Evolutionary conservation across 2,329 filamentous ascomycete species (phyloP).

Genomic region (Tolypocladium inflatum): DNA sequence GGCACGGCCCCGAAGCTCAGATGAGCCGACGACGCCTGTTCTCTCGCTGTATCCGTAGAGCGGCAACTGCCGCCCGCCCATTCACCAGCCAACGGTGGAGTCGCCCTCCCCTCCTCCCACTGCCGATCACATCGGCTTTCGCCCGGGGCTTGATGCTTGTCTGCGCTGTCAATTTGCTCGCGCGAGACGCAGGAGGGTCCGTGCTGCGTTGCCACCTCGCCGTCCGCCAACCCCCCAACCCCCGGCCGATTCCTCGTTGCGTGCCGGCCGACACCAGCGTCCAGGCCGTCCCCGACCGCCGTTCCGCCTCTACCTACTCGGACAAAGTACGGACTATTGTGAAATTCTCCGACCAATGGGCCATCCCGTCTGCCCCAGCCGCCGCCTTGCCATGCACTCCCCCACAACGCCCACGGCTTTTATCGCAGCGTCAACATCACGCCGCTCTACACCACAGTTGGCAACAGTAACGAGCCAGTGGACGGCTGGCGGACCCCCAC

Average conservation of each 20-base stretch:
- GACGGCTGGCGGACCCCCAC: background rate
- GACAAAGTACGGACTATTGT: no score
- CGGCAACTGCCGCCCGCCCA: background rate
- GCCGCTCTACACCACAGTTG: background rate
- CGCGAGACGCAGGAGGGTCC: background rate
- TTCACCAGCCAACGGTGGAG: no score
- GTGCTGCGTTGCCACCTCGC: background rate
- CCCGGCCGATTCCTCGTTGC: no score
- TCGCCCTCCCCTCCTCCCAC: background rate
- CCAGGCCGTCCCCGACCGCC: background rate
- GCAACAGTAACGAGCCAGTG: background rate
- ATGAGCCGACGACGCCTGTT: no score
- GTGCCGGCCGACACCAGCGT: no score
- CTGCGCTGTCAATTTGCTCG: background rate
- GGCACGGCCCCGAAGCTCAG: no score
- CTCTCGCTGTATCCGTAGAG: background rate
- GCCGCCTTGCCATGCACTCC: no score
- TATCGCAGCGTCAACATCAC: no score
- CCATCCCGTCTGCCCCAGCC: background rate
- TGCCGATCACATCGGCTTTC: background rate
- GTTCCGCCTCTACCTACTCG: background rate
- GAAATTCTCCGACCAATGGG: no score
- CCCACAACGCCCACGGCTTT: background rate
- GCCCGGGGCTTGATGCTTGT: background rate
- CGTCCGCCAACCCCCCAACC: no score